These are phyloP conservation scores for Aspergillus affinis DNA, from an alignment of 495 filamentous ascomycete species.

Conservation along the genomic window DNA sequence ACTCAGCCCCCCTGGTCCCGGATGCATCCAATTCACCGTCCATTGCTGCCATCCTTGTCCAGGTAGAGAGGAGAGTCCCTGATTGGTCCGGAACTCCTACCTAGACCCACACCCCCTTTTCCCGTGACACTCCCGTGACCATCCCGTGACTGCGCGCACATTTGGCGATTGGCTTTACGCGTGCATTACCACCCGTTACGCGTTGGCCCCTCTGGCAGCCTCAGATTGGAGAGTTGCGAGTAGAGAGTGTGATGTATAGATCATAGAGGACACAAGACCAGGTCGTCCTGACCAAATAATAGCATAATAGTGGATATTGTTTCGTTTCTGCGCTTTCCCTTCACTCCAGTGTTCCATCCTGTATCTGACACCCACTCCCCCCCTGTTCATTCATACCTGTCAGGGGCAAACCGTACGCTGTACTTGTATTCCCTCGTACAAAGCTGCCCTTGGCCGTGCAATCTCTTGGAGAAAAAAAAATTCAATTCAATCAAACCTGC, in stretches of 20 bases:
- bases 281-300: neutral
- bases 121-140: constrained; percentile 9
- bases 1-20: neutral
- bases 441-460: neutral
- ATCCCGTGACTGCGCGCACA: constrained; percentile 42
- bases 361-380: neutral
- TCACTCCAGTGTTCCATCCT: neutral
- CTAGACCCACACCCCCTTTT: constrained; percentile 12
- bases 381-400: neutral
- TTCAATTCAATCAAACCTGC: neutral
- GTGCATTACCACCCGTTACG: constrained; percentile 37
- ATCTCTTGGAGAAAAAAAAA: neutral
- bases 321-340: neutral
- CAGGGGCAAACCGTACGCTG: neutral
- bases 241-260: neutral
- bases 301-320: neutral
- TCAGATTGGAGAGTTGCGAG: neutral
- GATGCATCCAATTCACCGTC: too few species aligned
- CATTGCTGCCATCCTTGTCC: too few species aligned
- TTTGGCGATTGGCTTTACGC: constrained; percentile 44
- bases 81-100: neutral
- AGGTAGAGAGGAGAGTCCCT: too few species aligned
- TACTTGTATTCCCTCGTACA: neutral
- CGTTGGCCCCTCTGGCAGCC: constrained; percentile 18
- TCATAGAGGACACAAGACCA: neutral